Conservation (phyloP, 1,284 basidiomycete genomes). For the Tremellales sp. region DNA sequence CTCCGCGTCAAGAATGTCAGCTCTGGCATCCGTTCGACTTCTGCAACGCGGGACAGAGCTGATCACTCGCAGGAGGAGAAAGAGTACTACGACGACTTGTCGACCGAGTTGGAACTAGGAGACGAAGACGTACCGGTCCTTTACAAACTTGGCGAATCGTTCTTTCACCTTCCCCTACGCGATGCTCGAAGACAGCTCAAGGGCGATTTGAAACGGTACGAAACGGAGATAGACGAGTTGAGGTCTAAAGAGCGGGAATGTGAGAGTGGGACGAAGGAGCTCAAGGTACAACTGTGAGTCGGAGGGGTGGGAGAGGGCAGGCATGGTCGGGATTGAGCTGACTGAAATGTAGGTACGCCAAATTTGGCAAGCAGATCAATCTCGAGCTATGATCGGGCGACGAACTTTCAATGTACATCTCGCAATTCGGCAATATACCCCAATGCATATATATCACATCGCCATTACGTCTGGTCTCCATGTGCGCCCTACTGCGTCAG, state of each 20-base stretch:
- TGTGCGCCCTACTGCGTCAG: too few species aligned
- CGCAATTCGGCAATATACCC: too few species aligned
- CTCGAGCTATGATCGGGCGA: conserved; percentile 58
- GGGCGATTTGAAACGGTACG: conserved; percentile 62
- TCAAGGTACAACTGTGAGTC: conserved; percentile 68
- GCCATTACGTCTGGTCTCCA: too few species aligned
- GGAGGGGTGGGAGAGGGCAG: background rate
- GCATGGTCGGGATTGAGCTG: background rate
- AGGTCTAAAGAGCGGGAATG: conserved; percentile 63
- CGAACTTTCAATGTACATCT: too few species aligned
- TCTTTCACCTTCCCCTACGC: conserved; percentile 69
- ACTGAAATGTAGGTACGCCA: conserved; percentile 60
- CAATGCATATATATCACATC: too few species aligned
- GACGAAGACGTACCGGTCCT: conserved; percentile 76
- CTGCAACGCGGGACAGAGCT: background rate
- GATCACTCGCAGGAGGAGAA: conserved; percentile 72
- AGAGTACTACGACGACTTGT: conserved; percentile 84
- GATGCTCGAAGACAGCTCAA: conserved; percentile 72
- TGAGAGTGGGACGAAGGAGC: conserved; percentile 78
- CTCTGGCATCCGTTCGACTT: background rate
- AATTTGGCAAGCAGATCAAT: conserved; percentile 91
- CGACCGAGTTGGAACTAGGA: conserved; percentile 80
- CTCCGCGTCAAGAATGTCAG: conserved; percentile 67
- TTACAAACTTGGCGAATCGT: conserved; percentile 90
- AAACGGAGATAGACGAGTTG: conserved; percentile 59